Conservation (phyloP, 2,329 filamentous ascomycete species). For the Aureobasidium sp. region DNA sequence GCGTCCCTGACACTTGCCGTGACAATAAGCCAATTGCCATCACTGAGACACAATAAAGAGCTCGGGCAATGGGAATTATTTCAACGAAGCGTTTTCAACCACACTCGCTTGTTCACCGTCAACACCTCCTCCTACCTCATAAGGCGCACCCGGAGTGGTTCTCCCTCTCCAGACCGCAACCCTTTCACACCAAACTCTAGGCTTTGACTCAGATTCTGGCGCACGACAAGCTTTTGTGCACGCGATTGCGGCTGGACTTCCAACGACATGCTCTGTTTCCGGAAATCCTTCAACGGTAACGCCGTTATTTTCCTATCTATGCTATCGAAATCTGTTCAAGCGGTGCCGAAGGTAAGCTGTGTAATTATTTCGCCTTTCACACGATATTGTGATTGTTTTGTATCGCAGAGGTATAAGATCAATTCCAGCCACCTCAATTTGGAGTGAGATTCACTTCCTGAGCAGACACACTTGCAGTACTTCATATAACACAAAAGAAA, state of each 20-base stretch:
- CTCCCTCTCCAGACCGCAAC: background rate
- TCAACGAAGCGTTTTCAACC: background rate
- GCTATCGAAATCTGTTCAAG: background rate
- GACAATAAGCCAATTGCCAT: too few species aligned
- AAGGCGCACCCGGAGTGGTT: background rate
- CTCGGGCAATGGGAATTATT: background rate
- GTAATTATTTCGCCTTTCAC: background rate
- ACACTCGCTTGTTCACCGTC: background rate
- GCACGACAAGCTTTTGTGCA: background rate
- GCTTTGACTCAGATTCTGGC: background rate
- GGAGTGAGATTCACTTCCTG: background rate
- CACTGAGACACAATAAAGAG: too few species aligned
- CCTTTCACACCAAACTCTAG: background rate
- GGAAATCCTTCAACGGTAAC: conserved; percentile 1
- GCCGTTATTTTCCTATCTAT: background rate
- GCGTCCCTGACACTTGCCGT: too few species aligned
- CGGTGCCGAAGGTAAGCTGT: conserved; percentile 1
- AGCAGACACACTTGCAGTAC: background rate
- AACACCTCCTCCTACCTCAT: background rate
- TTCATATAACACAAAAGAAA: background rate
- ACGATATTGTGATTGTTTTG: background rate
- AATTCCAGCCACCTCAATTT: background rate
- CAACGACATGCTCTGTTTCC: conserved; percentile 2
- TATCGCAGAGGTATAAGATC: background rate
- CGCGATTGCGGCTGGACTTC: background rate